phyloP scores from a whole-genome alignment of 139 green algal species.

The Spirogloea muscicola region DNA sequence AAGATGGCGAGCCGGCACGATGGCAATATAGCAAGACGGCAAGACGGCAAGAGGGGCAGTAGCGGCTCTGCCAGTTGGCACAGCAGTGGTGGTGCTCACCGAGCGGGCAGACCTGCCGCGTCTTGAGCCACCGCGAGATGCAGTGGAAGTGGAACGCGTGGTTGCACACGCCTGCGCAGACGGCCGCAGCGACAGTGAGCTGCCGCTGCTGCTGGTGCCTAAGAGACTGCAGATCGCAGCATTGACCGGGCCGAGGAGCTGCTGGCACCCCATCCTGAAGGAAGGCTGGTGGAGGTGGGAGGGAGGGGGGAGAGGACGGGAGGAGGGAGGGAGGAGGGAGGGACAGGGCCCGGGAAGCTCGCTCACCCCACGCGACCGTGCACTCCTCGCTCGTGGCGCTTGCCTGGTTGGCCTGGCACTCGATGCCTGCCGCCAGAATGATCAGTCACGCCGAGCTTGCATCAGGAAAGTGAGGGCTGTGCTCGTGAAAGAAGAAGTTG shows the following conservation, averaged over 20 bases:
- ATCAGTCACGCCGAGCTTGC: too few relatives aligned
- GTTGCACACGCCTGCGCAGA: constrained; percentile 64
- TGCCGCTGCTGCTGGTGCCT: too few relatives aligned
- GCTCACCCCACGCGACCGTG: constrained; percentile 85
- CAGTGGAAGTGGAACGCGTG: constrained; percentile 98
- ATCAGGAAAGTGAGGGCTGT: too few relatives aligned
- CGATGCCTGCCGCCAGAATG: constrained; percentile 69
- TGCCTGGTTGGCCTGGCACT: constrained; percentile 93
- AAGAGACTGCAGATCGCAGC: too few relatives aligned
- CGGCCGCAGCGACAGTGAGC: neutral
- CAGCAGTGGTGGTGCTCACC: constrained; percentile 4
- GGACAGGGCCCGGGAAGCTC: too few relatives aligned
- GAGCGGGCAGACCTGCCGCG: constrained; percentile 82
- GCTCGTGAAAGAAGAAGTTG: neutral
- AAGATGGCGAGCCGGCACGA: neutral
- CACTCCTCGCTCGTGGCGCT: constrained; percentile 74
- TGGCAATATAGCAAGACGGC: neutral
- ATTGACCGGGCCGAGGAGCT: too few relatives aligned
- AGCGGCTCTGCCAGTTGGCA: neutral
- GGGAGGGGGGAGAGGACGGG: too few relatives aligned
- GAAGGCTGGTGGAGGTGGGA: too few relatives aligned
- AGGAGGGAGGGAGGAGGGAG: too few relatives aligned
- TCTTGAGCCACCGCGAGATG: constrained; percentile 92
- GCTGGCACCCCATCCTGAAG: too few relatives aligned
- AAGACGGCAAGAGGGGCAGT: neutral